Evolutionary conservation across 2,329 filamentous ascomycete genomes (phyloP), one percentile per base, ranked within the genome.

Genomic region (Zasmidium citrigriseum): DNA sequence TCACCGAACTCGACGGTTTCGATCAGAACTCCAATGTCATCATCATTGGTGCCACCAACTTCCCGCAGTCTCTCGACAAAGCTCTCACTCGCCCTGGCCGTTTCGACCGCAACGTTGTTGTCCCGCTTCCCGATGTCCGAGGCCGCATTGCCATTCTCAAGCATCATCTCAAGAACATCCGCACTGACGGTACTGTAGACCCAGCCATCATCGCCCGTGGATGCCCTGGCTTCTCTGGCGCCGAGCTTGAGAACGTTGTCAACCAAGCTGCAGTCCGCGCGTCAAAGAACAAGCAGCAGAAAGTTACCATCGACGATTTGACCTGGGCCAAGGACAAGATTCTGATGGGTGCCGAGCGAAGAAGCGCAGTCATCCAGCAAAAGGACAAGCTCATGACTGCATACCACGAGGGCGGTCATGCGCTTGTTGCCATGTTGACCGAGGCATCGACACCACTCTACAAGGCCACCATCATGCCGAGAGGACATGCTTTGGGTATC

Each of bases 311-410:
- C 75, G 77, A 83, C 29, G 92, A 98, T 71, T 88, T 98, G 64
- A 93, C 97, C 67, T 99, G 93, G 93, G 95, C 95, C 57, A 98
- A 96, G 77, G 95, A 99, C 79, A 95, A 95, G 78, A 90, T 99
- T 54, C 89, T 96, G 74, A 96, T 99, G 91, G 95, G 95, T 38
- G 90, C 93, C 2, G 95, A 99, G 78, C 87, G 89, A 72, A 90
- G 88, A 73, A 96, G 89, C 66, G 91, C 93, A 77, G 85, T 97
- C 56, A 93, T 99, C 56, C 90, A 89, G 46, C 86, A 93, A 64
- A 92, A 96, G 78, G 95, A 99, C 78, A 98, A 96, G 79, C 85
- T 95, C 67, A 88, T 92, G 82, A 96, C 93, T n/a, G 92, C 92
- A 1, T 96, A 96, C 70, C 92, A 96, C 71, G 95, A 99, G 78